These are phyloP conservation scores for Trichoderma asperelloides DNA, from an alignment of 495 filamentous ascomycete species.

Conservation along the genomic window DNA sequence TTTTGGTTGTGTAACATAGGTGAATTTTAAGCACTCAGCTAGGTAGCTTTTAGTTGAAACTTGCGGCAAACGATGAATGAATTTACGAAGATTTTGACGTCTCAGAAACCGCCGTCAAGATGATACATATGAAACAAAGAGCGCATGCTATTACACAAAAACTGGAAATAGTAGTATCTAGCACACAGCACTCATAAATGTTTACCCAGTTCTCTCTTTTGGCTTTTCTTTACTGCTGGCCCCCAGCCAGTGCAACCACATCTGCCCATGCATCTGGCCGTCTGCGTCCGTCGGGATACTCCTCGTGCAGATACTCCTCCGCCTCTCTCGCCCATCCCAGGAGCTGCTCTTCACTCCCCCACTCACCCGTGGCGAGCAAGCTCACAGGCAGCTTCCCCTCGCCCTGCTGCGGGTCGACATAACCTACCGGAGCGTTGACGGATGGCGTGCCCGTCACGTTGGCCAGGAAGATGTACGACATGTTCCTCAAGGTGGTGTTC, in stretches of 20 bases:
- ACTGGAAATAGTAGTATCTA: no score
- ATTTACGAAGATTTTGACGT: conserved; percentile 3
- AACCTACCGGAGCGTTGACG: conserved; percentile 71
- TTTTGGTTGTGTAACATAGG: neutral
- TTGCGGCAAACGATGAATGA: neutral
- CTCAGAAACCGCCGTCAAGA: neutral
- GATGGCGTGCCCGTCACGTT: conserved; percentile 77
- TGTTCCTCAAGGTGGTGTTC: conserved; percentile 62
- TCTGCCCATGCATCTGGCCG: conserved; percentile 35
- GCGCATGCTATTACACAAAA: neutral
- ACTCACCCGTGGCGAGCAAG: conserved; percentile 85
- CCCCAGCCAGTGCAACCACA: conserved; percentile 23
- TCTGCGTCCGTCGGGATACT: conserved; percentile 28
- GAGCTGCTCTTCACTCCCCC: conserved; percentile 76
- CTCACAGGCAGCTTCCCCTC: conserved; percentile 56
- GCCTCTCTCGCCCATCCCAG: conserved; percentile 64
- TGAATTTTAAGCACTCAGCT: neutral
- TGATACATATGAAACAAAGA: neutral
- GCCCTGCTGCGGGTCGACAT: conserved; percentile 42
- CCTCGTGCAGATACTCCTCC: conserved; percentile 42
- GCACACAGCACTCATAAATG: no score
- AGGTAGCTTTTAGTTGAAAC: neutral
- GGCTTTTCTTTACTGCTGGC: neutral
- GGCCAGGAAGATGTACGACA: conserved; percentile 84
- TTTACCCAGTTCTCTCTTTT: neutral